These are phyloP conservation scores for Murraya koenigii DNA, from an alignment of 345 rosid genomes.

Conservation along the genomic window DNA sequence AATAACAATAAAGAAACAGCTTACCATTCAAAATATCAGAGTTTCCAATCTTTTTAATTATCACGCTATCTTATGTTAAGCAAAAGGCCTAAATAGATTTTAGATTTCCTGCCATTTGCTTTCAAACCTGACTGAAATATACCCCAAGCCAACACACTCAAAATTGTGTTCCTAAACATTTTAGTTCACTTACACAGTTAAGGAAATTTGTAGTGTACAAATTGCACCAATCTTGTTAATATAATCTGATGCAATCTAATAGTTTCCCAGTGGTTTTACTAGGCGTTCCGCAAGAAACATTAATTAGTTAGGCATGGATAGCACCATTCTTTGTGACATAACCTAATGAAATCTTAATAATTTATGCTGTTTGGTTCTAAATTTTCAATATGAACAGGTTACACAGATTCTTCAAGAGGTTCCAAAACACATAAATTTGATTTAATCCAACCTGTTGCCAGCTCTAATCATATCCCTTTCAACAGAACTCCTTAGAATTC, in stretches of 20 bases:
- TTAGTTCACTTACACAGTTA: too few species aligned
- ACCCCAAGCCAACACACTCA: not conserved
- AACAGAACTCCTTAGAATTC: not conserved
- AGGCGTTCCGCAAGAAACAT: not conserved
- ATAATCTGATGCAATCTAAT: not conserved
- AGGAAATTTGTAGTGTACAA: not conserved
- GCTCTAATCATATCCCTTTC: not conserved
- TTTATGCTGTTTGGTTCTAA: not conserved
- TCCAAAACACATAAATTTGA: not conserved
- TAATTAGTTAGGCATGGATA: not conserved
- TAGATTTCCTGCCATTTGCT: not conserved
- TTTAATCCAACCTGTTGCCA: not conserved
- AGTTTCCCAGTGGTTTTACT: not conserved
- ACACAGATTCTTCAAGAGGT: not conserved
- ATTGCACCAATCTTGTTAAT: not conserved
- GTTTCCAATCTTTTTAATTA: not conserved
- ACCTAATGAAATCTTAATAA: not conserved
- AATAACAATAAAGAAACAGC: not conserved
- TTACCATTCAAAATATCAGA: not conserved
- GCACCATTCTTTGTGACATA: not conserved
- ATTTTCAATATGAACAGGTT: not conserved
- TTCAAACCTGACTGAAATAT: not conserved
- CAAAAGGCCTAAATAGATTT: too few species aligned
- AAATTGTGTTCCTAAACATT: not conserved
- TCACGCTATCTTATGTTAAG: too few species aligned